Evolutionary conservation across 2,329 filamentous ascomycete species (phyloP).

Genomic region (Trichoderma harzianum): DNA sequence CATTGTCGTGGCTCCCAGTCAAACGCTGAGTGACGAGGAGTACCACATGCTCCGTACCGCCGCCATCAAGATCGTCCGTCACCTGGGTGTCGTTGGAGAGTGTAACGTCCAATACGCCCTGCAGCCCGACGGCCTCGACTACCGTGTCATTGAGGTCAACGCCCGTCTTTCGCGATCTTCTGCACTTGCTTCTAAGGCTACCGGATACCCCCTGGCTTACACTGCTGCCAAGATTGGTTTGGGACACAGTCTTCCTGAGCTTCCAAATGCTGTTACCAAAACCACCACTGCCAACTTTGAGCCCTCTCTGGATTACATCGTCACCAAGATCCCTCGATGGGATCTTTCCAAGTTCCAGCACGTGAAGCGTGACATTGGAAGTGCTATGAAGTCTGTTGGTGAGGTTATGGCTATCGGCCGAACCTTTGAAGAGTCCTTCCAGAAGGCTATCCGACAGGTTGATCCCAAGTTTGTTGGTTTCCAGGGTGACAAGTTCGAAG

Average conservation of each 20-base stretch:
- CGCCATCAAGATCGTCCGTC: constrained; percentile 96
- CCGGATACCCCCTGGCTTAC: constrained; percentile 94
- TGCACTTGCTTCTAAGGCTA: constrained; percentile 94
- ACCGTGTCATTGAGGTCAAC: constrained; percentile 98
- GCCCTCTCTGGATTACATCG: constrained; percentile 93
- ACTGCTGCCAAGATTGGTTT: constrained; percentile 98
- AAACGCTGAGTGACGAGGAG: constrained; percentile 96
- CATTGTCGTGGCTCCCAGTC: constrained; percentile 94
- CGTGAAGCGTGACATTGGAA: constrained; percentile 95
- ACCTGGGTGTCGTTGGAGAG: constrained; percentile 95
- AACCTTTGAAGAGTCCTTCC: constrained; percentile 98
- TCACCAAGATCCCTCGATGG: constrained; percentile 98
- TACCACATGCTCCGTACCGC: constrained; percentile 99
- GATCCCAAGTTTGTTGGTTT: constrained; percentile 90
- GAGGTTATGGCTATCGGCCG: constrained; percentile 99
- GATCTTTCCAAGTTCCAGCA: constrained; percentile 99
- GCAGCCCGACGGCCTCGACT: constrained; percentile 94
- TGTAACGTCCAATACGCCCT: constrained; percentile 98
- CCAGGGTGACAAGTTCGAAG: constrained; percentile 91
- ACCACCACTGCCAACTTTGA: constrained; percentile 99
- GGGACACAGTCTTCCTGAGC: constrained; percentile 88
- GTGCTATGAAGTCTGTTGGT: constrained; percentile 97
- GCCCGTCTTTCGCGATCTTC: constrained; percentile 97
- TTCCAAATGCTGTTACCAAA: constrained; percentile 97
- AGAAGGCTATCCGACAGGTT: constrained; percentile 97